phyloP scores from a whole-genome alignment of 306 rosid species.

The Dalbergia cultrata region DNA sequence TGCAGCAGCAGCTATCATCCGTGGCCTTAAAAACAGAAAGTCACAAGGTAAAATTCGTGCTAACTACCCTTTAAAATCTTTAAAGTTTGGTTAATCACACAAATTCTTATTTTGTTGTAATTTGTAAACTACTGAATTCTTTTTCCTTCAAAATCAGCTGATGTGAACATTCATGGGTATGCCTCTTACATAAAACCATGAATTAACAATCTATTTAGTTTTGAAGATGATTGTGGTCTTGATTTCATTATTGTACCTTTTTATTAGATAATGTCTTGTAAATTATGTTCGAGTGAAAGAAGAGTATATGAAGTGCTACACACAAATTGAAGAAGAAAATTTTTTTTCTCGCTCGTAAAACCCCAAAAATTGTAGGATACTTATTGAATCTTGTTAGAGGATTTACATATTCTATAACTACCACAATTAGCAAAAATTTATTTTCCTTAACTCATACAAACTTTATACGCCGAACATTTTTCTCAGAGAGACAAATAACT shows the following conservation, averaged over 20 bases:
- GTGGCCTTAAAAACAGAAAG: conserved; percentile 36
- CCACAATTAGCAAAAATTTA: too few species aligned
- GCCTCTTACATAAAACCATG: neutral
- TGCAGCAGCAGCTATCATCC: conserved; percentile 37
- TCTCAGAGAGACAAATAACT: too few species aligned
- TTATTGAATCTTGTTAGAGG: too few species aligned
- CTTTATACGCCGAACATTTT: too few species aligned
- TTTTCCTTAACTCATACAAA: too few species aligned
- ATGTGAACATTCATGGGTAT: neutral
- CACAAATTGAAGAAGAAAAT: too few species aligned
- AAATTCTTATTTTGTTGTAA: neutral
- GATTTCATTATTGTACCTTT: neutral
- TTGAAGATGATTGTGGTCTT: neutral
- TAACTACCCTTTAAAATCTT: neutral
- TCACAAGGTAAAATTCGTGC: conserved; percentile 15
- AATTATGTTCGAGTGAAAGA: too few species aligned
- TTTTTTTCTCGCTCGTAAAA: too few species aligned
- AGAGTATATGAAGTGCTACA: too few species aligned
- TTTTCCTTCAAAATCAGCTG: neutral
- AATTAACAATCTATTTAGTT: neutral
- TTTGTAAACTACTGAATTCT: neutral
- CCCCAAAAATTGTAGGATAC: too few species aligned
- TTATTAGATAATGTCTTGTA: neutral
- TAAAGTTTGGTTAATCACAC: neutral
- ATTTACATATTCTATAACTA: too few species aligned